Percentiles rank a stretch among this genome's conserved stretches.
These are phyloP conservation scores for Gossypium arboreum DNA, from an alignment of 345 rosid genomes.

Conservation along the genomic window DNA sequence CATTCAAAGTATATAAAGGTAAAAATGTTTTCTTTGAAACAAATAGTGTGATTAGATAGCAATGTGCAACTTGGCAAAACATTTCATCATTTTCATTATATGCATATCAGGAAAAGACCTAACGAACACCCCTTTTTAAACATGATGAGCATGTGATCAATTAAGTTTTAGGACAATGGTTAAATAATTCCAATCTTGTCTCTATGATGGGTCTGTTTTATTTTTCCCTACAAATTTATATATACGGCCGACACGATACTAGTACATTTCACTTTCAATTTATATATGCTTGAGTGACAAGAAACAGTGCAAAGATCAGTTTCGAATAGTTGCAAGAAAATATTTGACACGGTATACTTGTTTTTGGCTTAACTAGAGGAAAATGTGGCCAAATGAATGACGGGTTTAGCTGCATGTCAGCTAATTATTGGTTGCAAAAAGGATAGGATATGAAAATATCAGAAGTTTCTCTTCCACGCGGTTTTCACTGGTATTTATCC, in stretches of 20 bases:
- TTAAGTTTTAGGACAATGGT: not conserved
- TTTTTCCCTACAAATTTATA: no score
- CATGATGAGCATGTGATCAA: not conserved
- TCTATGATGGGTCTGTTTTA: no score
- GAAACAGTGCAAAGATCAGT: not conserved
- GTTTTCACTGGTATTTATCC: not conserved
- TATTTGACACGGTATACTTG: not conserved
- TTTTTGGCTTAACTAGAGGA: not conserved
- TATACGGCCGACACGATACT: slow-evolving; percentile 1
- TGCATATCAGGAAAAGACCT: not conserved
- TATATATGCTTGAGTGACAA: not conserved
- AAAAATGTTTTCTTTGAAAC: not conserved
- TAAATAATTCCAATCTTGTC: slow-evolving; percentile 6
- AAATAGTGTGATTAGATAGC: not conserved
- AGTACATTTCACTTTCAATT: not conserved
- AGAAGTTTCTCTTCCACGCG: not conserved
- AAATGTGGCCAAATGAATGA: not conserved
- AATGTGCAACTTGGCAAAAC: not conserved
- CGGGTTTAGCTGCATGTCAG: not conserved
- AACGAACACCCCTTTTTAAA: not conserved
- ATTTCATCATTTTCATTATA: not conserved
- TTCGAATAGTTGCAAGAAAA: not conserved
- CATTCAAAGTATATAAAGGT: not conserved
- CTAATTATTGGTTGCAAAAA: not conserved
- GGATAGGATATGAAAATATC: not conserved